Conservation (phyloP, 495 filamentous ascomycete species). For the Chaetomium fimeti region DNA sequence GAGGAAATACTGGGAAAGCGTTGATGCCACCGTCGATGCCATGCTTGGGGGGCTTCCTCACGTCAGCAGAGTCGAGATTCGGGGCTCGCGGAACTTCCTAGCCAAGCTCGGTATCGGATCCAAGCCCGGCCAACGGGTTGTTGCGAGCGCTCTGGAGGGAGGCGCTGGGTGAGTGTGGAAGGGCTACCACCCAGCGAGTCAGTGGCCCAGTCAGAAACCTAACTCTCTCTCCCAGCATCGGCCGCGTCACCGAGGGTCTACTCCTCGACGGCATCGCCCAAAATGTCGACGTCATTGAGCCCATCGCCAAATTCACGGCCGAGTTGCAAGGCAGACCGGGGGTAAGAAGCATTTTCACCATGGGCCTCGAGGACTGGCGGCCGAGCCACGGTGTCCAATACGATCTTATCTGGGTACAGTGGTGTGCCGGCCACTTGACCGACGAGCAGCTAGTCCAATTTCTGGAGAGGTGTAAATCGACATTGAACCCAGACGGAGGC, state of each 20-base stretch:
- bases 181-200: neutral
- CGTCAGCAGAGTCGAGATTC: constrained; percentile 72
- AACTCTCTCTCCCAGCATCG: constrained; percentile 42
- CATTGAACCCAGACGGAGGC: constrained; percentile 47
- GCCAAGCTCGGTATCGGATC: constrained; percentile 64
- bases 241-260: constrained; percentile 52
- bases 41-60: constrained; percentile 73
- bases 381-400: constrained; percentile 56
- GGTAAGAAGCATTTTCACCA: constrained; percentile 63
- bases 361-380: constrained; percentile 73
- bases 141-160: constrained; percentile 48
- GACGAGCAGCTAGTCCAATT: constrained; percentile 71
- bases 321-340: constrained; percentile 42
- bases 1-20: constrained; percentile 70
- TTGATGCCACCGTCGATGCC: constrained; percentile 67
- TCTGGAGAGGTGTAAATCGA: constrained; percentile 58
- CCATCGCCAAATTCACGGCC: constrained; percentile 57
- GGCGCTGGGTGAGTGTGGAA: constrained; percentile 51
- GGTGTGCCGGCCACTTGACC: constrained; percentile 90
- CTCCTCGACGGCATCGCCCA: constrained; percentile 28
- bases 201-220: neutral
- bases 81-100: constrained; percentile 72
- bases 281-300: constrained; percentile 52
- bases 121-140: constrained; percentile 31
- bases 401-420: constrained; percentile 73